These are phyloP conservation scores for Hypericum perforatum DNA, from an alignment of 345 rosid species.

Conservation along the genomic window DNA sequence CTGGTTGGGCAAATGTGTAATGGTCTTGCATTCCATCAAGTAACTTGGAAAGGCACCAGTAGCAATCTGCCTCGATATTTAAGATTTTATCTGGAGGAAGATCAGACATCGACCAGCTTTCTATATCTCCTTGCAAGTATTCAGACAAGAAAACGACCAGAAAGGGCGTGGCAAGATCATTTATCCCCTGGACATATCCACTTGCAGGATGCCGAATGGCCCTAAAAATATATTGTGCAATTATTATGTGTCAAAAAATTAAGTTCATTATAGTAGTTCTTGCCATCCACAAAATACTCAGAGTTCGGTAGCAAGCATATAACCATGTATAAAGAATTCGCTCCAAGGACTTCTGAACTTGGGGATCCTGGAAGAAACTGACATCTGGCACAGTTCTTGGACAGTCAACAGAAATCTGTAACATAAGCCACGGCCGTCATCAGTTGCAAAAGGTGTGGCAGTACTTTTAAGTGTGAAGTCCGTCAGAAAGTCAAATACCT, in stretches of 20 bases:
- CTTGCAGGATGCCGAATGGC: constrained; percentile 99
- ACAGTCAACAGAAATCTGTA: constrained; percentile 94
- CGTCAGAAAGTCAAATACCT: constrained; percentile 36
- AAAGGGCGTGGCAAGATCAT: constrained; percentile 96
- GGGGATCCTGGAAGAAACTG: constrained; percentile 81
- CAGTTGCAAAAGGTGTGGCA: constrained; percentile 1
- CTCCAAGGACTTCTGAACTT: constrained; percentile 96
- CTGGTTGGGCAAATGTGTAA: constrained; percentile 99
- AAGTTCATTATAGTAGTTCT: neutral
- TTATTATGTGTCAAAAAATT: neutral
- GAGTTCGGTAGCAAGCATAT: neutral
- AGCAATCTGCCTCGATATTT: constrained; percentile 87
- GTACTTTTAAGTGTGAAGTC: constrained; percentile 1
- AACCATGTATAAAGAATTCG: constrained; percentile 97
- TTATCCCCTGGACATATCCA: constrained; percentile 98
- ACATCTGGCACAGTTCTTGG: constrained; percentile 98
- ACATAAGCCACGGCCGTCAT: constrained; percentile 8
- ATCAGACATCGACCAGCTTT: constrained; percentile 65
- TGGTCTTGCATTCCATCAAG: constrained; percentile 99
- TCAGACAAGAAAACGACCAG: constrained; percentile 89
- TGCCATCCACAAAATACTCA: neutral
- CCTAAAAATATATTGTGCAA: constrained; percentile 40
- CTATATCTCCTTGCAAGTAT: constrained; percentile 69
- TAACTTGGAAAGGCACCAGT: constrained; percentile 93
- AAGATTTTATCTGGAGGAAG: constrained; percentile 56